Conservation (phyloP, 768 basidiomycete species). For the Tephrocybe rancida region DNA sequence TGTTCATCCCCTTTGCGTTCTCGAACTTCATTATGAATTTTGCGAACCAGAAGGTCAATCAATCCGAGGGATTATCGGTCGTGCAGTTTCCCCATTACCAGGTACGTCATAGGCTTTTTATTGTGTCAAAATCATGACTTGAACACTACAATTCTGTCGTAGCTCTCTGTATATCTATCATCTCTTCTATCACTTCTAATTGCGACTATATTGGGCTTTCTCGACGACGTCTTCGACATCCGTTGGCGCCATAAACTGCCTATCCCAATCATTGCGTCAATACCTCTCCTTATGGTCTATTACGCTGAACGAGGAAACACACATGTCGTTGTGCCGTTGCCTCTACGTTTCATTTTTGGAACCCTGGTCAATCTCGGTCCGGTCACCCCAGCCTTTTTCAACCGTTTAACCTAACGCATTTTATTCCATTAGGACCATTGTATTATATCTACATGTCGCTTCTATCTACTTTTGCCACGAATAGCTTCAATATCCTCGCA, state of each 20-base stretch:
- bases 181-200: constrained; percentile 90
- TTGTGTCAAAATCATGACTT: background rate
- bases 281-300: constrained; percentile 95
- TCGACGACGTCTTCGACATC: constrained; percentile 98
- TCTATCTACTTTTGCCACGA: constrained; percentile 94
- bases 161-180: constrained; percentile 93
- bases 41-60: constrained; percentile 36
- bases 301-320: constrained; percentile 95
- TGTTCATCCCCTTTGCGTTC: constrained; percentile 97
- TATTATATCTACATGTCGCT: constrained; percentile 98
- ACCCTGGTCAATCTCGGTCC: constrained; percentile 86
- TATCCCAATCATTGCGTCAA: constrained; percentile 93
- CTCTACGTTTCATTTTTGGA: constrained; percentile 71
- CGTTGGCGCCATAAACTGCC: constrained; percentile 98
- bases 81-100: constrained; percentile 80
- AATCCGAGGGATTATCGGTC: constrained; percentile 63
- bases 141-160: background rate
- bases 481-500: constrained; percentile 98
- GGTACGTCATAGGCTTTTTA: constrained; percentile 43
- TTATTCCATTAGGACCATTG: constrained; percentile 65
- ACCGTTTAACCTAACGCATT: background rate
- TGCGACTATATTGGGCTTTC: constrained; percentile 91
- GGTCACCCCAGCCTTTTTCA: constrained; percentile 22
- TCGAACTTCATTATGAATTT: constrained; percentile 64
- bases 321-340: constrained; percentile 89